These are phyloP conservation scores for Citrus inodora DNA, from an alignment of 345 rosid species.

Conservation along the genomic window DNA sequence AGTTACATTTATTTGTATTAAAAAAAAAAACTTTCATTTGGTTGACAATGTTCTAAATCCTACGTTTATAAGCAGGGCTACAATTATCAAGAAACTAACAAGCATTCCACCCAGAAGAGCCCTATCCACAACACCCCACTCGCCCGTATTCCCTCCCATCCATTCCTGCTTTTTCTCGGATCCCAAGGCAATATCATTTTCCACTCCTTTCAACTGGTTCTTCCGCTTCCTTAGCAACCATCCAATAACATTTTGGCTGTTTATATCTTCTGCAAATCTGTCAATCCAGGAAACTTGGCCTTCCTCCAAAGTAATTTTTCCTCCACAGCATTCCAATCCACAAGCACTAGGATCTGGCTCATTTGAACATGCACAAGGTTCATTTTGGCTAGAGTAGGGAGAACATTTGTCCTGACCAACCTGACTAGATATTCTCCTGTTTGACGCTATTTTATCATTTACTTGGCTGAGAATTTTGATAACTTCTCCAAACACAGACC, in stretches of 20 bases:
- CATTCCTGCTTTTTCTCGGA: slow-evolving; percentile 26
- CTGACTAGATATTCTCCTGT: slow-evolving; percentile 20
- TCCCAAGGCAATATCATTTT: slow-evolving; percentile 14
- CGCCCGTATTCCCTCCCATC: slow-evolving; percentile 15
- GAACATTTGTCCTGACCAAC: slow-evolving; percentile 31
- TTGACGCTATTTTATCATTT: slow-evolving; percentile 15
- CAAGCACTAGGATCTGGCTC: slow-evolving; percentile 41
- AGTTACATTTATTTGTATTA: no score
- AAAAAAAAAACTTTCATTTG: neutral
- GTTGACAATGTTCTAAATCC: slow-evolving; percentile 33
- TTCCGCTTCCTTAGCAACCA: slow-evolving; percentile 49
- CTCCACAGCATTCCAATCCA: slow-evolving; percentile 53
- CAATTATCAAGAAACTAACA: slow-evolving; percentile 49
- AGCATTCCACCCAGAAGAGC: slow-evolving; percentile 65
- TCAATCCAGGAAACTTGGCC: slow-evolving; percentile 12
- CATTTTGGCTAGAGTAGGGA: slow-evolving; percentile 29
- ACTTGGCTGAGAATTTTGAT: slow-evolving; percentile 44
- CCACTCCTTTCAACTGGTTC: slow-evolving; percentile 23
- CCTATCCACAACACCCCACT: slow-evolving; percentile 52
- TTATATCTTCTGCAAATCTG: slow-evolving; percentile 27
- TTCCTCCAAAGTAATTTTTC: slow-evolving; percentile 16
- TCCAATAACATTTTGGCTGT: slow-evolving; percentile 32
- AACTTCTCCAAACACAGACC: slow-evolving; percentile 89
- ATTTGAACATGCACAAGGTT: slow-evolving; percentile 37
- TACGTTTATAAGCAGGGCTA: slow-evolving; percentile 45